Conservation (phyloP, 768 basidiomycete species). For the Psilocybe sp. region DNA sequence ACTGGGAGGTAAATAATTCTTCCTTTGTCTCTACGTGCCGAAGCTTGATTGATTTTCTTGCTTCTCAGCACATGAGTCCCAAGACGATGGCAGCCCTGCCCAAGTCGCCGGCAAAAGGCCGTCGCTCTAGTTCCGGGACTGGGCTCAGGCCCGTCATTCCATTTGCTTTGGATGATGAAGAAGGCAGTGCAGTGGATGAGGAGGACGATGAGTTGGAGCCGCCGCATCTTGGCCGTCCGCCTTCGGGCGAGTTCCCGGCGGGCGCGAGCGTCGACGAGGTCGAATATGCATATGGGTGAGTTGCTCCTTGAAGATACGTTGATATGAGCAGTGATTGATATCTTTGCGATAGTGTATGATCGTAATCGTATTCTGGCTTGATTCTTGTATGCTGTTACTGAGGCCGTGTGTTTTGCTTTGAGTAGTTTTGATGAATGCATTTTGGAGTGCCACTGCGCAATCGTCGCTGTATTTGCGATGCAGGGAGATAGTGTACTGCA, state of each 20-base stretch:
- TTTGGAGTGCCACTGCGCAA: no score
- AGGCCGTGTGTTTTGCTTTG: not conserved
- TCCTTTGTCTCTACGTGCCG: slow-evolving; percentile 1
- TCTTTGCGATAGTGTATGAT: slow-evolving; percentile 1
- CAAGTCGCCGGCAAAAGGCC: slow-evolving; percentile 80
- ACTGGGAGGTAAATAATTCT: slow-evolving; percentile 80
- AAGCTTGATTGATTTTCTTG: not conserved
- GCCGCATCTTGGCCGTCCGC: slow-evolving; percentile 48
- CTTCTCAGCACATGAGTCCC: slow-evolving; percentile 85
- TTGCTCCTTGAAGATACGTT: slow-evolving; percentile 12
- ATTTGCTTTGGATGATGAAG: slow-evolving; percentile 77
- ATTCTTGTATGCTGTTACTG: not conserved
- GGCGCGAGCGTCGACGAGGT: slow-evolving; percentile 89
- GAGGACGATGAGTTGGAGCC: slow-evolving; percentile 76
- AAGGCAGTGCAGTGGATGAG: slow-evolving; percentile 70
- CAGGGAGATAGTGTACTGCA: no score
- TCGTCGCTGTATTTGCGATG: no score
- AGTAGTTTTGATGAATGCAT: not conserved
- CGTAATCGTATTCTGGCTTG: not conserved
- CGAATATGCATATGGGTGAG: slow-evolving; percentile 84
- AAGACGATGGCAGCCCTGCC: slow-evolving; percentile 92
- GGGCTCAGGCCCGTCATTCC: slow-evolving; percentile 80
- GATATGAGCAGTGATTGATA: not conserved
- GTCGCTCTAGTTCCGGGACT: slow-evolving; percentile 81
- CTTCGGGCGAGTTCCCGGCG: slow-evolving; percentile 69